A percentile compares a stretch with the other conserved stretches of the same genome.
Evolutionary conservation across 257 asterid species (phyloP).

Genomic region (Solanum virginianum): DNA sequence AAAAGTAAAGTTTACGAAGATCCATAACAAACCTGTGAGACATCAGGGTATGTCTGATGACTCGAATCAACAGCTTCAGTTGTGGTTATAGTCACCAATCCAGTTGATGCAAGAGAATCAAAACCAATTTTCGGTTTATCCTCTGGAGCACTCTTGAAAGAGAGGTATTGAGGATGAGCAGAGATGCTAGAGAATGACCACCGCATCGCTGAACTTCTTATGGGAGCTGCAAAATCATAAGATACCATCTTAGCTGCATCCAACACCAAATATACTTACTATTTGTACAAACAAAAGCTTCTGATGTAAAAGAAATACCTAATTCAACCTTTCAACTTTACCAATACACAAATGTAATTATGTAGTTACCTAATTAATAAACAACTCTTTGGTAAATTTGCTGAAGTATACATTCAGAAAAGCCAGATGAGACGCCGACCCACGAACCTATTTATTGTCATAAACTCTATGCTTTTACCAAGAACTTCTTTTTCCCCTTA

Average conservation of each 20-base stretch:
- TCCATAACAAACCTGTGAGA: slow-evolving; percentile 26
- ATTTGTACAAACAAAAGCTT: neutral
- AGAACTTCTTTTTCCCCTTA: neutral
- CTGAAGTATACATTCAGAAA: neutral
- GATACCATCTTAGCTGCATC: neutral
- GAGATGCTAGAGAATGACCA: slow-evolving; percentile 45
- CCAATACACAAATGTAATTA: neutral
- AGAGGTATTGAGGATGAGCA: slow-evolving; percentile 32
- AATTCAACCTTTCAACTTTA: neutral
- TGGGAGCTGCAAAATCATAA: slow-evolving; percentile 28
- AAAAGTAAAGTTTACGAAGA: neutral
- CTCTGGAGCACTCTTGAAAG: slow-evolving; percentile 27
- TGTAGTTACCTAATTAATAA: slow-evolving; percentile 8
- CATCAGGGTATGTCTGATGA: slow-evolving; percentile 17
- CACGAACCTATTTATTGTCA: neutral
- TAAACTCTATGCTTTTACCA: neutral
- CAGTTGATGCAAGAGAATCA: slow-evolving; percentile 55
- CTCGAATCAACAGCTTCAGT: slow-evolving; percentile 29
- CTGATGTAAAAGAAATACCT: neutral
- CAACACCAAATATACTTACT: neutral
- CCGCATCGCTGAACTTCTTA: slow-evolving; percentile 51
- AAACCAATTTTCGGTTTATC: slow-evolving; percentile 39
- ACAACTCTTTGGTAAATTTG: neutral
- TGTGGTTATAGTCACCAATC: slow-evolving; percentile 41
- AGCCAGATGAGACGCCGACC: slow-evolving; percentile 2